A percentile compares a stretch with the other conserved stretches of the same genome.
Conservation (phyloP, 2,329 filamentous ascomycete species). For the Colletotrichum costaricense region DNA sequence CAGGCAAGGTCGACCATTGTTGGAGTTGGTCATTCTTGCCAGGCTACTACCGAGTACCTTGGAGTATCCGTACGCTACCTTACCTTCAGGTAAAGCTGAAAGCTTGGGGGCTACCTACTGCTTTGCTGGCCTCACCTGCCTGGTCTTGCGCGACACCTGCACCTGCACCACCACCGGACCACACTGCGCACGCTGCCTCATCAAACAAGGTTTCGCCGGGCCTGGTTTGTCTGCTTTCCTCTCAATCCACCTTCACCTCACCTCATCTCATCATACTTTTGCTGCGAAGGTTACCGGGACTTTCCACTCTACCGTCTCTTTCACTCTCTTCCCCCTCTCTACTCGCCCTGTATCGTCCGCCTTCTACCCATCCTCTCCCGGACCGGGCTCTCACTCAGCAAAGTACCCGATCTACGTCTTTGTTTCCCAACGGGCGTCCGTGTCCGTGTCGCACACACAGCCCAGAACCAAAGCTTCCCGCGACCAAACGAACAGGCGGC, state of each 20-base stretch:
- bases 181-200: slow-evolving; percentile 3
- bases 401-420: not conserved
- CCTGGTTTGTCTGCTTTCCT: slow-evolving; percentile 1
- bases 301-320: not conserved
- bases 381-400: not conserved
- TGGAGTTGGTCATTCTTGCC: not conserved
- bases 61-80: not conserved
- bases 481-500: not conserved
- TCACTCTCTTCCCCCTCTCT: not conserved
- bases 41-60: not conserved
- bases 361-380: not conserved
- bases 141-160: slow-evolving; percentile 17
- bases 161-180: not conserved
- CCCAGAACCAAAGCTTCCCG: slow-evolving; percentile 4
- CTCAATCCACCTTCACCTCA: not conserved
- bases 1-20: not conserved
- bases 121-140: slow-evolving; percentile 18
- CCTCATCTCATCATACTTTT: not conserved
- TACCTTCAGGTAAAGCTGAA: not conserved
- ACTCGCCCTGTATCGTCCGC: not conserved
- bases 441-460: slow-evolving; percentile 16
- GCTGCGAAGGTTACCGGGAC: not conserved
- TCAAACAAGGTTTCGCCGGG: slow-evolving; percentile 35
- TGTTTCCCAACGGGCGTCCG: not conserved
- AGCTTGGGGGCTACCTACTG: slow-evolving; percentile 3